Evolutionary conservation across 106 monocot species (phyloP), one percentile per base, ranked within the genome.

Genomic region (Cymbidium sinense): DNA sequence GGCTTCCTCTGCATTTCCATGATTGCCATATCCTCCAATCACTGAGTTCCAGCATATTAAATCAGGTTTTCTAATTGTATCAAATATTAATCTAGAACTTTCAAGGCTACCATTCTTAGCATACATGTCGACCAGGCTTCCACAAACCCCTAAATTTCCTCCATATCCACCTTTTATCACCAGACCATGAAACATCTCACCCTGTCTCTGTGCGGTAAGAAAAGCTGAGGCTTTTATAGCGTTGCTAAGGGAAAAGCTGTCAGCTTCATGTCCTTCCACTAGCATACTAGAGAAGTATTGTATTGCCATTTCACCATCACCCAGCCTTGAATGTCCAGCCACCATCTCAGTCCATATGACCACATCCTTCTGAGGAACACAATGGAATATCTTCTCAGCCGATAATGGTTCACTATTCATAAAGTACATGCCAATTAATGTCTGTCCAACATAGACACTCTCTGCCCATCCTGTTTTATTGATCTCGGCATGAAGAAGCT

Each of bases 41-140:
- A 96, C 86, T 5, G 93, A 85, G 85, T 96, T 94, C 96, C 93
- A 96, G 77, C 93, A 94, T 64, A 90, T 92, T 72, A 96, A 67
- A 87, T 96, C 93, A 3, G 89, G 93, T 5, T 77, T 70, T 12
- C 51, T 23, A 77, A 84, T 82, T 29, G 65, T 64, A 43, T 47
- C 50, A 67, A 96, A 96, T 23, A 94, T 33, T 21, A 62, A 79
- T 70, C 65, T 50, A 43, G 93, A 89, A 51, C 80, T 35, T 77
- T 80, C 75, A n/a, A 93, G 83, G 41, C 72, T 37, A 13, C 96
- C 96, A 82, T 86, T 91, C 79, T 96, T 96, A 17, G 91, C 89
- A 82, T 96, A 96, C 93, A 96, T 91, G 77, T 91, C 91, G 61
- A 96, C 79, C 43, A 96, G 79, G 77, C 93, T 90, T 35, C 93